These are phyloP conservation scores for Selaginella moellendorffii DNA, from an alignment of 75 land plant species.

Conservation along the genomic window DNA sequence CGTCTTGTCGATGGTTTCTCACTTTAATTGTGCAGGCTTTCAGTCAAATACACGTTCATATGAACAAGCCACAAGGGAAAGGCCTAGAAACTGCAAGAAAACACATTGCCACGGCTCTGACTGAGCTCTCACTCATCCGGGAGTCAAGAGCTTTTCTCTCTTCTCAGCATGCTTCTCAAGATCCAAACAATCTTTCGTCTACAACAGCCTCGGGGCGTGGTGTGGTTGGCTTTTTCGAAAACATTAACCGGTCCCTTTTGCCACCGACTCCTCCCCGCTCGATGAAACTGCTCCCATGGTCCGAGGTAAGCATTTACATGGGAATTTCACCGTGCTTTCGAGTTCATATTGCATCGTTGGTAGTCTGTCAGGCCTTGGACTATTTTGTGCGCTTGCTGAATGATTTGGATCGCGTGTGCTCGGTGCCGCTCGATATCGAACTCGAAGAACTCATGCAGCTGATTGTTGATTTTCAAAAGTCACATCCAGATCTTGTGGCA, in stretches of 20 bases:
- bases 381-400: slow-evolving; percentile 81
- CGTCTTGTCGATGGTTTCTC: neutral
- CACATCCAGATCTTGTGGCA: slow-evolving; percentile 81
- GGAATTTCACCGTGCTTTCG: neutral
- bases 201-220: slow-evolving; percentile 71
- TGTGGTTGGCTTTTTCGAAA: slow-evolving; percentile 85
- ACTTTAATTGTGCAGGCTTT: slow-evolving; percentile 35
- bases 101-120: slow-evolving; percentile 61
- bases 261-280: slow-evolving; percentile 99
- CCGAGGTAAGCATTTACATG: slow-evolving; percentile 30
- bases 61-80: slow-evolving; percentile 88
- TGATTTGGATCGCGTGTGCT: slow-evolving; percentile 68
- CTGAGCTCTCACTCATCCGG: slow-evolving; percentile 43
- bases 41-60: slow-evolving; percentile 47
- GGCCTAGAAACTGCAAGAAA: slow-evolving; percentile 88
- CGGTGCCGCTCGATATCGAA: slow-evolving; percentile 39
- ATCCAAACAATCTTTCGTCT: neutral
- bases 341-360: neutral
- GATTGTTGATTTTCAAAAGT: slow-evolving; percentile 72
- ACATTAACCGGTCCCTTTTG: slow-evolving; percentile 47
- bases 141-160: slow-evolving; percentile 50
- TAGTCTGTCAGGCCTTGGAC: slow-evolving; percentile 42
- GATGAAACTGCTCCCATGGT: slow-evolving; percentile 63
- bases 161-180: slow-evolving; percentile 5
- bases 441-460: slow-evolving; percentile 55